Percentiles rank a stretch among this genome's conserved stretches.
Evolutionary conservation across 352 stramenopile genomes (phyloP).

Genomic region (Phytophthora brassicae): DNA sequence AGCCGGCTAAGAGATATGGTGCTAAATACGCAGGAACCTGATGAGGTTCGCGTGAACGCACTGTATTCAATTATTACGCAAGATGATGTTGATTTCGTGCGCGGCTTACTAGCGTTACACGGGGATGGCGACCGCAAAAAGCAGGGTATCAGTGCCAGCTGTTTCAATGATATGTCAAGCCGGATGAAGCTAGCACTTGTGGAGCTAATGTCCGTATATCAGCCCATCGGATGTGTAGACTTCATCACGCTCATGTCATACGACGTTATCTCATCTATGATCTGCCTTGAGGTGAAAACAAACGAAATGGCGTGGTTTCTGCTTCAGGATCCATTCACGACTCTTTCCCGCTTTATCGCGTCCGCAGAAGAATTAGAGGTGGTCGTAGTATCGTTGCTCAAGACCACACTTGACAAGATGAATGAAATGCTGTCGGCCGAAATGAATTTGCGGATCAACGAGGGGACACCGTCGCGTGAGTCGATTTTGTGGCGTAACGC

Average conservation of each 20-base stretch:
- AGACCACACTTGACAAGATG: conserved; percentile 76
- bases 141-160: conserved; percentile 47
- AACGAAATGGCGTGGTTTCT: conserved; percentile 85
- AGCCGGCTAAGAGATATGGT: conserved; percentile 71
- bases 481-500: conserved; percentile 81
- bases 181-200: conserved; percentile 70
- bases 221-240: conserved; percentile 56
- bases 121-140: conserved; percentile 72
- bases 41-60: conserved; percentile 69
- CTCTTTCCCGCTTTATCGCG: conserved; percentile 63
- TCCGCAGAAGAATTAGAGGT: conserved; percentile 65
- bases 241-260: conserved; percentile 76
- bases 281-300: conserved; percentile 76
- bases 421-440: conserved; percentile 75
- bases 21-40: conserved; percentile 50
- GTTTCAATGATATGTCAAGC: conserved; percentile 70
- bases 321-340: conserved; percentile 78
- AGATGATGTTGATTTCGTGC: conserved; percentile 73
- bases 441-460: conserved; percentile 61
- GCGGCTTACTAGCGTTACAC: conserved; percentile 54
- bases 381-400: conserved; percentile 72
- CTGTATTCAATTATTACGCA: conserved; percentile 66
- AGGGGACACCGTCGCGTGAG: conserved; percentile 65
- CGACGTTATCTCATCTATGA: conserved; percentile 82
- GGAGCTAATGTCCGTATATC: conserved; percentile 65